These are phyloP conservation scores for Nasturtium officinale DNA, from an alignment of 345 rosid species.

Conservation along the genomic window DNA sequence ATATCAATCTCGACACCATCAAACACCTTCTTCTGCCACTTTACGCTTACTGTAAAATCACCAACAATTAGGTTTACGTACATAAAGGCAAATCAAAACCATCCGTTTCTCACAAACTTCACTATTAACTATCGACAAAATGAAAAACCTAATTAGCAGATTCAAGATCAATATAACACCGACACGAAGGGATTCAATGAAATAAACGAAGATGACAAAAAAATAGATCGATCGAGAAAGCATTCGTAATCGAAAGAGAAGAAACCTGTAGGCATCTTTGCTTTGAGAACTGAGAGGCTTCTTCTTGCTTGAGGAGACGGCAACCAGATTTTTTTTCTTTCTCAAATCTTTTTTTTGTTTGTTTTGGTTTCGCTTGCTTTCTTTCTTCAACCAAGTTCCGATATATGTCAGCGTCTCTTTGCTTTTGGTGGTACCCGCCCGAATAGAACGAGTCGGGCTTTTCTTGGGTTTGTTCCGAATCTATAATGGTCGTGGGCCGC, in stretches of 20 bases:
- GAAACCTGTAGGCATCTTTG: constrained; percentile 68
- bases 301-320: constrained; percentile 63
- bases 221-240: background rate
- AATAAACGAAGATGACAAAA: background rate
- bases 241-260: background rate
- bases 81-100: background rate
- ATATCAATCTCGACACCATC: constrained; percentile 77
- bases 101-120: background rate
- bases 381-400: constrained; percentile 22
- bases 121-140: background rate
- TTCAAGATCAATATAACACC: constrained; percentile 12
- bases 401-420: constrained; percentile 5
- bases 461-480: background rate
- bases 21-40: constrained; percentile 94
- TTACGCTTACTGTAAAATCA: constrained; percentile 69
- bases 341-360: background rate
- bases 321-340: constrained; percentile 23
- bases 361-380: too few species aligned
- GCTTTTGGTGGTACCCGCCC: constrained; percentile 1
- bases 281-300: constrained; percentile 18
- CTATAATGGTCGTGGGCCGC: background rate
- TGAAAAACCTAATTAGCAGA: constrained; percentile 11
- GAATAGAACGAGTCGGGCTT: background rate
- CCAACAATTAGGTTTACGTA: constrained; percentile 2
- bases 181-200: background rate